Conservation (phyloP, 2,329 filamentous ascomycete species). For the Xylariaceae sp. region DNA sequence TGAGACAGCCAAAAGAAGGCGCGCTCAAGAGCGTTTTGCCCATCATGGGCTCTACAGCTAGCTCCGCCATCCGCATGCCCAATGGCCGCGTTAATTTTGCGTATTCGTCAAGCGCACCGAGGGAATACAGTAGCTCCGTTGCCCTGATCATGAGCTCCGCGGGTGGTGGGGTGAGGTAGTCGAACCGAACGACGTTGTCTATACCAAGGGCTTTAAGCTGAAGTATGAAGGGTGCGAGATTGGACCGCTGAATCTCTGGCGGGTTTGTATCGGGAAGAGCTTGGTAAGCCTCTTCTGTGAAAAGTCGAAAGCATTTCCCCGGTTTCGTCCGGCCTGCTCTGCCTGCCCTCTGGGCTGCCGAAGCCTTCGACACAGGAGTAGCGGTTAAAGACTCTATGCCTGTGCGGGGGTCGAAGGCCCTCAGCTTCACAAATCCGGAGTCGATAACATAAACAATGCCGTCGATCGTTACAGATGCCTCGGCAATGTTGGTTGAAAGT, state of each 20-base stretch:
- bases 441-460: constrained; percentile 90
- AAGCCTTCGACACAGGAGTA: constrained; percentile 80
- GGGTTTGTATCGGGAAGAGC: constrained; percentile 65
- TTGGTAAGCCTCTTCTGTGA: constrained; percentile 69
- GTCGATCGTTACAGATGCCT: constrained; percentile 91
- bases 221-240: constrained; percentile 79
- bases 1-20: constrained; percentile 67
- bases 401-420: constrained; percentile 75
- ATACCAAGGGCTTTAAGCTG: constrained; percentile 94
- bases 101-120: constrained; percentile 83
- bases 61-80: constrained; percentile 86
- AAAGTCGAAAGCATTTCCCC: constrained; percentile 91
- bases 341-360: constrained; percentile 85
- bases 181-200: constrained; percentile 87
- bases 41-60: constrained; percentile 94
- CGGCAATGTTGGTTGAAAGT: constrained; percentile 91
- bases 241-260: constrained; percentile 88
- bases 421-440: constrained; percentile 83
- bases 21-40: constrained; percentile 79
- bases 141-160: constrained; percentile 79
- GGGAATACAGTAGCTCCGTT: constrained; percentile 78
- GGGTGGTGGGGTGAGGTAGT: constrained; percentile 81
- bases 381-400: constrained; percentile 84
- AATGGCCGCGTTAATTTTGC: constrained; percentile 84
- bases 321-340: constrained; percentile 83